These are phyloP conservation scores for Yarrowia sp. DNA, from an alignment of 805 yeast genomes.

Conservation along the genomic window DNA sequence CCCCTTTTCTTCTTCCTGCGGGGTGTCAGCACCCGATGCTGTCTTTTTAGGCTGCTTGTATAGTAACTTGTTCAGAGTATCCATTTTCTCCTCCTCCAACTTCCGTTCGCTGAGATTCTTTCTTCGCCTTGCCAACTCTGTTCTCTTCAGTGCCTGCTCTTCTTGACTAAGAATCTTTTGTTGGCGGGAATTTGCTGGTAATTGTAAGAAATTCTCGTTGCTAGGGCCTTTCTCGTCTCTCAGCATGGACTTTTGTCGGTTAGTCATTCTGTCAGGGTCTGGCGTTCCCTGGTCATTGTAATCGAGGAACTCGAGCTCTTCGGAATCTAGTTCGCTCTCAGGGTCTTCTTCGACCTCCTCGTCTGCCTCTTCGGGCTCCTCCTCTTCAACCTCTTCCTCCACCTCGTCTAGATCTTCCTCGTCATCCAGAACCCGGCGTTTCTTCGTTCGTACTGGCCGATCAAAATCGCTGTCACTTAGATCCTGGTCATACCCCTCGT, in stretches of 20 bases:
- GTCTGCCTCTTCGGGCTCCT: neutral
- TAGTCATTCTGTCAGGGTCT: slow-evolving; percentile 13
- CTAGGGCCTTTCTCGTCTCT: neutral
- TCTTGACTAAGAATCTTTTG: slow-evolving; percentile 67
- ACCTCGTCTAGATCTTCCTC: neutral
- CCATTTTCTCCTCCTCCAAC: slow-evolving; percentile 88
- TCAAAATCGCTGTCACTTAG: slow-evolving; percentile 1
- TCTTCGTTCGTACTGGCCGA: neutral
- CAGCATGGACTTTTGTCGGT: slow-evolving; percentile 10
- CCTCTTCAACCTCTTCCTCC: neutral
- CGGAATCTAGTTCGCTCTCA: slow-evolving; percentile 1
- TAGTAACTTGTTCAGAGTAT: slow-evolving; percentile 79
- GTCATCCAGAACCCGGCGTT: neutral
- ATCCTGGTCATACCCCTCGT: slow-evolving; percentile 18
- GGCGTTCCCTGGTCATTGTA: slow-evolving; percentile 15
- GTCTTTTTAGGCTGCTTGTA: slow-evolving; percentile 48
- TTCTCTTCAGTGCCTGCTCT: slow-evolving; percentile 72
- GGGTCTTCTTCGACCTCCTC: neutral
- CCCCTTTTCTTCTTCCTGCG: slow-evolving; percentile 28
- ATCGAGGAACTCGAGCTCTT: slow-evolving; percentile 19
- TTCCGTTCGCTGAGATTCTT: slow-evolving; percentile 78
- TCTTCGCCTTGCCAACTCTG: slow-evolving; percentile 85
- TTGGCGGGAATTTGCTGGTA: slow-evolving; percentile 37
- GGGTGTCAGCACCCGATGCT: slow-evolving; percentile 27
- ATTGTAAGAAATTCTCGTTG: neutral